Percentiles rank a stretch among this genome's conserved stretches.
Conservation (phyloP, 2,329 filamentous ascomycete species). For the Ophiostoma tasmaniense region DNA sequence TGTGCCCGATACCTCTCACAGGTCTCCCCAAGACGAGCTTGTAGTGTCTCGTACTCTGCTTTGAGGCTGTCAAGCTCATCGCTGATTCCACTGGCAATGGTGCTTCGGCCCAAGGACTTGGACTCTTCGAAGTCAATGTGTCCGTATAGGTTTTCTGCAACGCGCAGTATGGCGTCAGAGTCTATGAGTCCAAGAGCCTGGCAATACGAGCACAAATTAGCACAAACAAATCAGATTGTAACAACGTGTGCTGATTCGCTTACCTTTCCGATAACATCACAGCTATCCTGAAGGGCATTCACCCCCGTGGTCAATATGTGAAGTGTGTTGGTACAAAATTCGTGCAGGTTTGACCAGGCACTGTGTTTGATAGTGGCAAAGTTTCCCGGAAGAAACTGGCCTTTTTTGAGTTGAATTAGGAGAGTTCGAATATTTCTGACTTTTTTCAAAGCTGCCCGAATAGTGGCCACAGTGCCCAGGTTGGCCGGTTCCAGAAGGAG, state of each 20-base stretch:
- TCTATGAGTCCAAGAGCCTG: conserved; percentile 10
- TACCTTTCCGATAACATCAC: conserved; percentile 11
- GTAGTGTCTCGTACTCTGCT: conserved; percentile 67
- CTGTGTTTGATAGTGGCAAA: conserved; percentile 50
- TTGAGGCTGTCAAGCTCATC: conserved; percentile 69
- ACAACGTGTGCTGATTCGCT: neutral
- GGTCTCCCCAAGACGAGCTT: conserved; percentile 60
- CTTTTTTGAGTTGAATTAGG: conserved; percentile 66
- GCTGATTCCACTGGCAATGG: conserved; percentile 65
- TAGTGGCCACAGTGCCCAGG: conserved; percentile 40
- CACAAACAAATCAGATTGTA: neutral
- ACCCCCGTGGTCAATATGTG: conserved; percentile 44
- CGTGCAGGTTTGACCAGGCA: conserved; percentile 62
- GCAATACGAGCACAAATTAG: neutral
- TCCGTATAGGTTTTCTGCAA: conserved; percentile 28
- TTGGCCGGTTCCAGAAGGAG: conserved; percentile 64
- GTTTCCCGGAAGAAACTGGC: conserved; percentile 49
- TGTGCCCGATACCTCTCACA: conserved; percentile 53
- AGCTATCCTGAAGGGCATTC: conserved; percentile 40
- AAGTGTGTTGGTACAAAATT: conserved; percentile 64
- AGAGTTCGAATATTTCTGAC: conserved; percentile 67
- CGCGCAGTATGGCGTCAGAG: neutral
- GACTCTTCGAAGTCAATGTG: conserved; percentile 76
- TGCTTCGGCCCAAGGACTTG: conserved; percentile 59
- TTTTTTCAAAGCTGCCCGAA: conserved; percentile 55